Conservation (phyloP, 768 basidiomycete genomes). For the Nidularia pulvinata region DNA sequence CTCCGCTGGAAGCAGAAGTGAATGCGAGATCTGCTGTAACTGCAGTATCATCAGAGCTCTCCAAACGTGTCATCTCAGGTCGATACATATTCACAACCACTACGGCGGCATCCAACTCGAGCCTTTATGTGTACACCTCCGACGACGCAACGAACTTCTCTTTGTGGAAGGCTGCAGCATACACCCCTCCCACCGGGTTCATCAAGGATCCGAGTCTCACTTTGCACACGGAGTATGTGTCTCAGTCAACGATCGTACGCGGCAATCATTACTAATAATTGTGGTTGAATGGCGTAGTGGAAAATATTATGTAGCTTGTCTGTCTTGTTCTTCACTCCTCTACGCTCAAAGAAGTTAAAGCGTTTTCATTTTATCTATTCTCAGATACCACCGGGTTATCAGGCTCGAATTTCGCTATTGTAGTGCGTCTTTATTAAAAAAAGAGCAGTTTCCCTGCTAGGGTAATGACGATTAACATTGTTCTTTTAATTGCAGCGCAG, state of each 20-base stretch:
- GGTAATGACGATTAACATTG: too few species aligned
- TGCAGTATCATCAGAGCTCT: slow-evolving; percentile 19
- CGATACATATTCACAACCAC: slow-evolving; percentile 31
- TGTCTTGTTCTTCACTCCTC: background rate
- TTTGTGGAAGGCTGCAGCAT: slow-evolving; percentile 27
- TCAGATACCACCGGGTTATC: slow-evolving; percentile 30
- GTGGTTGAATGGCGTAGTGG: slow-evolving; percentile 15
- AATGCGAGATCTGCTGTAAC: slow-evolving; percentile 18
- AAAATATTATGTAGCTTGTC: slow-evolving; percentile 30
- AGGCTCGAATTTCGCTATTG: slow-evolving; percentile 32
- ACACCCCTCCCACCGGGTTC: slow-evolving; percentile 28
- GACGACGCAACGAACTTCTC: slow-evolving; percentile 26
- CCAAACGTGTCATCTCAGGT: slow-evolving; percentile 25
- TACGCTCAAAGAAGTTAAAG: background rate
- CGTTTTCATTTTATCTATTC: background rate
- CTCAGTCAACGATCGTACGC: too few species aligned
- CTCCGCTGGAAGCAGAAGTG: too few species aligned
- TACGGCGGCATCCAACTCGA: slow-evolving; percentile 27
- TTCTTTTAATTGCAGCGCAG: too few species aligned
- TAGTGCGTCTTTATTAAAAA: slow-evolving; percentile 14
- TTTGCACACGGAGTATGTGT: slow-evolving; percentile 28
- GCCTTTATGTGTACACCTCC: slow-evolving; percentile 29
- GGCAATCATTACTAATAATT: background rate
- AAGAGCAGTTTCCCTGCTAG: too few species aligned
- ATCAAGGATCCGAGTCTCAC: slow-evolving; percentile 32